These are phyloP conservation scores for Talinum fruticosum DNA, from an alignment of 148 eudicot species.

Conservation along the genomic window DNA sequence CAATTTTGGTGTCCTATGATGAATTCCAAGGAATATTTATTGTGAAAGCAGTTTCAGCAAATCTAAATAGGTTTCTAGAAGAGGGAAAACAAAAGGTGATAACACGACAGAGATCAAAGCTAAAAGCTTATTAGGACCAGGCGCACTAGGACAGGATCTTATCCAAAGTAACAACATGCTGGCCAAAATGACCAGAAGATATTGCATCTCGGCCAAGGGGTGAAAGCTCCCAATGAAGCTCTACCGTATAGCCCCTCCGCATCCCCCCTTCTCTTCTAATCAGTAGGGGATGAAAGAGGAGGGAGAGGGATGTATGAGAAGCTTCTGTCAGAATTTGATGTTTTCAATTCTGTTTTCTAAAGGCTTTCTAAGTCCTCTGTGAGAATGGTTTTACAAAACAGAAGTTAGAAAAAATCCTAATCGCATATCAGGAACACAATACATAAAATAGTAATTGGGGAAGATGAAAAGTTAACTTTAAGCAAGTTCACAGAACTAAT, in stretches of 20 bases:
- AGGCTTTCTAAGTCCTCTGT: too few species aligned
- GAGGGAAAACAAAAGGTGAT: not conserved
- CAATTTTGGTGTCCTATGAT: not conserved
- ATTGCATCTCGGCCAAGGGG: not conserved
- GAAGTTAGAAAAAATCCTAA: not conserved
- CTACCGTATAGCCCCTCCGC: too few species aligned
- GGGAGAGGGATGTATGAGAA: too few species aligned
- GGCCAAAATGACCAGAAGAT: not conserved
- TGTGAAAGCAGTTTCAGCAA: not conserved
- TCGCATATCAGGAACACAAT: not conserved
- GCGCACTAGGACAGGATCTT: not conserved
- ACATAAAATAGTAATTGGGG: not conserved
- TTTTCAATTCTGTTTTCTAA: too few species aligned
- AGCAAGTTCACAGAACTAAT: not conserved
- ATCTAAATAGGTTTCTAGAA: not conserved
- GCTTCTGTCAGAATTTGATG: too few species aligned
- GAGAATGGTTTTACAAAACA: not conserved
- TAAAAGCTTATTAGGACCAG: not conserved
- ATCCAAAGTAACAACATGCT: not conserved
- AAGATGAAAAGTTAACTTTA: not conserved
- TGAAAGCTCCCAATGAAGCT: not conserved
- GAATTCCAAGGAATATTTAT: not conserved
- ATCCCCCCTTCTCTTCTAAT: too few species aligned
- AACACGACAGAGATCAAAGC: not conserved
- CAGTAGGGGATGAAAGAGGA: too few species aligned